Conservation (phyloP, 306 rosid species). For the Hippophae gyantsensis region DNA sequence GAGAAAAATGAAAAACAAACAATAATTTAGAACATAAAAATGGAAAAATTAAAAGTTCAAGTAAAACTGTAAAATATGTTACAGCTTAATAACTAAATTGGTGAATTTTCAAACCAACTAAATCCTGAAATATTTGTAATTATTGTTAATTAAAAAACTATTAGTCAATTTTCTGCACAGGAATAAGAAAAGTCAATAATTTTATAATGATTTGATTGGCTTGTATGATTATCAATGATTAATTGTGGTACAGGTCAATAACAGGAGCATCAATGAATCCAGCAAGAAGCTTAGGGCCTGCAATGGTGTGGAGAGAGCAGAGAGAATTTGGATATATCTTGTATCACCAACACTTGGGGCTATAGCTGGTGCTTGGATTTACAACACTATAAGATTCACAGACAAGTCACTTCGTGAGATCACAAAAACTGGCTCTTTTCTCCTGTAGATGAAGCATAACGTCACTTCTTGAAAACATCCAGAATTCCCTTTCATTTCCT, state of each 20-base stretch:
- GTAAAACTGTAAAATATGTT: too few species aligned
- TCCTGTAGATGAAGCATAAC: too few species aligned
- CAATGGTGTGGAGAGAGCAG: conserved; percentile 36
- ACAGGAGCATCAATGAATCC: conserved; percentile 97
- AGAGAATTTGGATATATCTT: conserved; percentile 56
- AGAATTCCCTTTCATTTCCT: too few species aligned
- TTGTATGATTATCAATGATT: too few species aligned
- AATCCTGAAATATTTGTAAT: neutral
- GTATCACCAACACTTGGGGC: conserved; percentile 51
- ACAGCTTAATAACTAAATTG: too few species aligned
- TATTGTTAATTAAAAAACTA: neutral
- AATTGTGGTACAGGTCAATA: conserved; percentile 43
- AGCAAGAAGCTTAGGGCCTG: conserved; percentile 80
- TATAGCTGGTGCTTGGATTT: conserved; percentile 45
- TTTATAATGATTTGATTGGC: neutral
- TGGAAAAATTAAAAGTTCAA: too few species aligned
- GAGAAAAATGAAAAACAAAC: too few species aligned
- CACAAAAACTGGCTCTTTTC: conserved; percentile 53
- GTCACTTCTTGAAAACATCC: too few species aligned
- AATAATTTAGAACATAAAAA: too few species aligned
- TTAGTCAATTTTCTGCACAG: too few species aligned
- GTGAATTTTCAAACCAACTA: too few species aligned
- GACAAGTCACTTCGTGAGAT: conserved; percentile 59
- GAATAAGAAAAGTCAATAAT: too few species aligned
- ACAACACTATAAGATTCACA: conserved; percentile 47